Percentiles rank a stretch among this genome's conserved stretches.
These are phyloP conservation scores for Physaria fendleri DNA, from an alignment of 345 rosid species.

Conservation along the genomic window DNA sequence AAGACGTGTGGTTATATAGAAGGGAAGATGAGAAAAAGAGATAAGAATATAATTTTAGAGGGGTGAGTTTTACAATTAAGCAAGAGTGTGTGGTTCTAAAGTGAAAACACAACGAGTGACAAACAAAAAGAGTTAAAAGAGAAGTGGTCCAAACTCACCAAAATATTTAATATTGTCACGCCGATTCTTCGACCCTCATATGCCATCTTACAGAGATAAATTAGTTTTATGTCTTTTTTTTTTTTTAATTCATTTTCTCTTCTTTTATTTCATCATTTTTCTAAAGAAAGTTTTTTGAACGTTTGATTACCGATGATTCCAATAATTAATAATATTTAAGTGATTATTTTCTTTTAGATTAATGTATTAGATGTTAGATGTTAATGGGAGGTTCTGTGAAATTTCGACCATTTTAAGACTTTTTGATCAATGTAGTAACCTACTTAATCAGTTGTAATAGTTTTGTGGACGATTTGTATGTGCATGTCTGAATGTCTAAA, in stretches of 20 bases:
- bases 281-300: not conserved
- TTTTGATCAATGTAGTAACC: not conserved
- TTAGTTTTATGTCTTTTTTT: conserved; percentile 24
- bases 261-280: not conserved
- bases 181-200: conserved; percentile 31
- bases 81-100: conserved; percentile 4
- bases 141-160: conserved; percentile 36
- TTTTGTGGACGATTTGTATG: not conserved
- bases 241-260: not conserved
- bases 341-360: not conserved
- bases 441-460: too few species aligned
- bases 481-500: not conserved
- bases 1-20: conserved; percentile 25
- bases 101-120: conserved; percentile 24
- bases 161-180: conserved; percentile 36
- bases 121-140: conserved; percentile 35
- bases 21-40: conserved; percentile 2
- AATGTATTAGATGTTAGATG: conserved; percentile 7
- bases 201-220: conserved; percentile 19
- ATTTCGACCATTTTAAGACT: not conserved
- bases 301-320: not conserved
- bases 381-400: not conserved
- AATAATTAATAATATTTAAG: not conserved
- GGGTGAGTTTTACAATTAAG: conserved; percentile 5
- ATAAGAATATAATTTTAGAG: not conserved